A percentile compares a stretch with the other conserved stretches of the same genome.
Evolutionary conservation across 2,329 filamentous ascomycete genomes (phyloP).

Genomic region (Penicillium sp.): DNA sequence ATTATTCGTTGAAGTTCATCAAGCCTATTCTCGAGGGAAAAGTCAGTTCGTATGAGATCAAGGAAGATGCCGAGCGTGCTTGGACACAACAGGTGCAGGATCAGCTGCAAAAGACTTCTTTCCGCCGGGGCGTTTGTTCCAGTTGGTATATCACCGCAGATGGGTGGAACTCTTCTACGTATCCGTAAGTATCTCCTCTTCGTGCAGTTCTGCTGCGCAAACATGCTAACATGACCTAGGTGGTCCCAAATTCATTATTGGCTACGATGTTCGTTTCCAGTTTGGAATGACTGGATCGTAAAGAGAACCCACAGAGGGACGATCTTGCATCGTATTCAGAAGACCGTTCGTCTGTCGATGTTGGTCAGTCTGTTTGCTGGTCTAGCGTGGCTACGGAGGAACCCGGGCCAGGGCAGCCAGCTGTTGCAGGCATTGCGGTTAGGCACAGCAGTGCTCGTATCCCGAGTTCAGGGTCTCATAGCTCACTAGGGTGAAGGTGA

Average conservation of each 20-base stretch:
- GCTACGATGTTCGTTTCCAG: conserved; percentile 56
- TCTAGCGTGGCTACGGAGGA: conserved; percentile 18
- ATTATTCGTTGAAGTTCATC: conserved; percentile 64
- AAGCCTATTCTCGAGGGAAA: conserved; percentile 56
- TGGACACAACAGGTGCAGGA: conserved; percentile 55
- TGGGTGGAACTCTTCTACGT: conserved; percentile 56
- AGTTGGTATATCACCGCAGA: conserved; percentile 56
- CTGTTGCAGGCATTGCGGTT: conserved; percentile 13
- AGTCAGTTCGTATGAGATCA: conserved; percentile 53
- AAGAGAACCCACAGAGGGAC: conserved; percentile 55
- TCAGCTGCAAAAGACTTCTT: conserved; percentile 52
- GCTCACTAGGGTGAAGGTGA: no score
- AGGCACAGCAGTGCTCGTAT: conserved; percentile 18
- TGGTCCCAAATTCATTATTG: conserved; percentile 58
- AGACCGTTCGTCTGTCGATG: conserved; percentile 23
- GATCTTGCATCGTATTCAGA: conserved; percentile 30
- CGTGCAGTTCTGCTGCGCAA: no score
- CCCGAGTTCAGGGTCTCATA: conserved; percentile 2
- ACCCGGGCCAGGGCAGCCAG: conserved; percentile 12
- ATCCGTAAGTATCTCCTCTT: conserved; percentile 45
- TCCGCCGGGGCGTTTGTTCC: conserved; percentile 49
- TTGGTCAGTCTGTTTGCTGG: conserved; percentile 24
- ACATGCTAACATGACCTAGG: conserved; percentile 32
- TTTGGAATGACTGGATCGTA: conserved; percentile 59
- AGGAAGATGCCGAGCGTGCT: conserved; percentile 50